phyloP scores from a whole-genome alignment of 345 rosid genomes.

The Citrus australasica region DNA sequence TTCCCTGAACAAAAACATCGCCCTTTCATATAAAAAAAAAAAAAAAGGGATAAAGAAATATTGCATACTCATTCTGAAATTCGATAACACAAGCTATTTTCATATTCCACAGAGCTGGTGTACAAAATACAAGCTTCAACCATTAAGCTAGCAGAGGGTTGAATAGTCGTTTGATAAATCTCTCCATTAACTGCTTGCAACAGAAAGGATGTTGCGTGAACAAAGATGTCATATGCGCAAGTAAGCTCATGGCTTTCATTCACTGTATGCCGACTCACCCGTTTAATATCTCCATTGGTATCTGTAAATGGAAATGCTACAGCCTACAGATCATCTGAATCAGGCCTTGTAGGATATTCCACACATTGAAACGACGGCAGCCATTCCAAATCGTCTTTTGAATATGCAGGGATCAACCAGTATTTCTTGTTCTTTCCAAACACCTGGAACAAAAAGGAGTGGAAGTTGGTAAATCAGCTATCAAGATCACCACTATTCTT shows the following conservation, averaged over 20 bases:
- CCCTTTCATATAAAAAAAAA: no score
- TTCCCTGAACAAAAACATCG: no score
- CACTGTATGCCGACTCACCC: background rate
- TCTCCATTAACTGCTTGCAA: background rate
- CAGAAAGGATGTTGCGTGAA: background rate
- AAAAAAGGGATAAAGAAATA: no score
- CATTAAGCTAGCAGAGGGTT: background rate
- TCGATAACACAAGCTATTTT: background rate
- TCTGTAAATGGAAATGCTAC: conserved; percentile 21
- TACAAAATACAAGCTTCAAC: background rate
- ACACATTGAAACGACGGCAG: conserved; percentile 51
- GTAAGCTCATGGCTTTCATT: background rate
- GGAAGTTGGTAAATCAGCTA: background rate
- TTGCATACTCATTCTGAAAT: background rate
- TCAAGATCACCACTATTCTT: background rate
- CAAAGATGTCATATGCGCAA: background rate
- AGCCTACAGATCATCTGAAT: conserved; percentile 38
- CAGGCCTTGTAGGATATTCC: conserved; percentile 52
- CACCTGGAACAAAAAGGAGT: conserved; percentile 36
- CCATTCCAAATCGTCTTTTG: conserved; percentile 48
- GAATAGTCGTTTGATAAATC: no score
- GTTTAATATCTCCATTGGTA: background rate
- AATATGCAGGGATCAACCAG: conserved; percentile 73
- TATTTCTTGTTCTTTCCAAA: conserved; percentile 57
- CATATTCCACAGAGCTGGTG: background rate